Percentiles rank a stretch among this genome's conserved stretches.
phyloP scores from a whole-genome alignment of 805 yeast species.

The Kregervanrija fluxuum region DNA sequence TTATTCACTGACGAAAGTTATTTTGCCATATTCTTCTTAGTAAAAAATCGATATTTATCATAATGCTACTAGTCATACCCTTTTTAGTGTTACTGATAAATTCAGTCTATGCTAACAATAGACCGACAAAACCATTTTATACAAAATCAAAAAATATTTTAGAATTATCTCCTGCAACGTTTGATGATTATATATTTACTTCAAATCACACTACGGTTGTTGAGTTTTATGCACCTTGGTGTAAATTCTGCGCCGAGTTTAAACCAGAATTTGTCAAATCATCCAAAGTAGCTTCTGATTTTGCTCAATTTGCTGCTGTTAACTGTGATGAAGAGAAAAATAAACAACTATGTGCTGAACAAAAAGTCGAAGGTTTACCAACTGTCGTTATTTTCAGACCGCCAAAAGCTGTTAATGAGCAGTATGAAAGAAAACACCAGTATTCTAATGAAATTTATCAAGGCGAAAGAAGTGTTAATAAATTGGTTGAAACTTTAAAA shows the following conservation, averaged over 20 bases:
- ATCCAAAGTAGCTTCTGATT: conserved; percentile 49
- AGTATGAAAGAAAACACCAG: conserved; percentile 4
- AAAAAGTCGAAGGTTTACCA: conserved; percentile 74
- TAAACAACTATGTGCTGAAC: conserved; percentile 58
- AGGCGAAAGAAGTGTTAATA: conserved; percentile 53
- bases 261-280: conserved; percentile 58
- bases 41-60: too few relatives aligned
- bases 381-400: conserved; percentile 79
- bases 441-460: conserved; percentile 39
- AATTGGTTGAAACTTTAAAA: conserved; percentile 46
- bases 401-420: conserved; percentile 40
- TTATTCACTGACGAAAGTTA: too few relatives aligned
- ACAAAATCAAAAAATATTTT: conserved; percentile 17
- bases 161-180: conserved; percentile 32
- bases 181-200: conserved; percentile 56
- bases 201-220: conserved; percentile 77
- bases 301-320: conserved; percentile 69
- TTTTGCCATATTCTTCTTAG: too few relatives aligned
- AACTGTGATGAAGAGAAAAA: conserved; percentile 74
- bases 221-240: conserved; percentile 96
- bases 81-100: too few relatives aligned
- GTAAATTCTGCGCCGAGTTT: conserved; percentile 83
- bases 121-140: conserved; percentile 14
- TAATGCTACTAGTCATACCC: too few relatives aligned
- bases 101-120: background rate